Base-by-base conservation (phyloP, 2,329 filamentous ascomycete species). In the Aspergillus sp. region DNA sequence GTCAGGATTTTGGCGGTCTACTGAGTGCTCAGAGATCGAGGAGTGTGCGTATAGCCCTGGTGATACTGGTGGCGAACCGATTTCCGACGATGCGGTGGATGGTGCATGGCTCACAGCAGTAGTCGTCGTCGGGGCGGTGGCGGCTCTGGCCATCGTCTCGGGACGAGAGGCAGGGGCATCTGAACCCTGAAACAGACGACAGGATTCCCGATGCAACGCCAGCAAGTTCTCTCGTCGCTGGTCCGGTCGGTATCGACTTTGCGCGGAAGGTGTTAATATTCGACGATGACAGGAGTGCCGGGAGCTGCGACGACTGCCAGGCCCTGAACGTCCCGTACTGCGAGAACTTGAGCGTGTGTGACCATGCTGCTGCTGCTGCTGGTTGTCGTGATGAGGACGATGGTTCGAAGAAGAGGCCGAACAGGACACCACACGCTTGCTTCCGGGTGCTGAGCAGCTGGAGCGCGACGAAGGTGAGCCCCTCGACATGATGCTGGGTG, bases 141-240 rank as follows among this genome's bases (percentile, higher is more conserved):
- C 36, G 19, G 36, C 9, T 26, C 9, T 39, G 12, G 12, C 26
- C 12, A 8, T 39, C 34, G n/a, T 7, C 29, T 8, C 52, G 47
- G 5, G 51, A 44, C 8, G 43, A 27, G 9, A 48, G 48, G 7
- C 45, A 40, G 19, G 19, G 19, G 19, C 19, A 19, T 19, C 19
- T 19, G 19, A 19, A 19, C 12, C 53, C 49, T 69, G 64, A 32
- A 71, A 71, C 1, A 71, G 50, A 10, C 67, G 68, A 44, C 67
- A 68, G 41, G 67, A 67, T 41, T 71, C 63, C 5, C 67, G 66
- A 41, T 71, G 66, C 19, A 70, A 51, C 1, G 65, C 61, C 6
- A 70, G 41, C 7, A 70, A 57, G 9, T 65, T 63, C 44, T 69
- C 60, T 5, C 64, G 61, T 44, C 54, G 57, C 42, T 60, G 47